Conservation (phyloP, 306 rosid genomes). For the Trifolium repens region DNA sequence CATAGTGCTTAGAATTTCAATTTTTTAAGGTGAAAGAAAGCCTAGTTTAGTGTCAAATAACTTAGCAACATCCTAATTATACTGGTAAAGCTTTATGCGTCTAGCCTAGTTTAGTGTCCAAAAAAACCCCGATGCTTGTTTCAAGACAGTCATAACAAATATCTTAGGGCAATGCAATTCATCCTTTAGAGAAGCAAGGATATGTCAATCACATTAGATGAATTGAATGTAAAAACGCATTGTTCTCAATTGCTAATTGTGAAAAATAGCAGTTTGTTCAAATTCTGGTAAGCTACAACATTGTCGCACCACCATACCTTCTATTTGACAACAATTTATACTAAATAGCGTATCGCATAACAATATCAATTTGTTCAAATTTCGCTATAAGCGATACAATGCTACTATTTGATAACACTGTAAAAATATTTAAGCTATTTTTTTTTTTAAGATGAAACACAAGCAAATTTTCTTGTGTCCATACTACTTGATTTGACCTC, state of each 20-base stretch:
- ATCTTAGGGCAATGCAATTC: neutral
- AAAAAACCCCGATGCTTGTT: too few relatives aligned
- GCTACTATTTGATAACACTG: neutral
- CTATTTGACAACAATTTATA: neutral
- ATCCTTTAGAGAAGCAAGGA: neutral
- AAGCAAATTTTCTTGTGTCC: constrained; percentile 59
- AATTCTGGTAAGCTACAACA: neutral
- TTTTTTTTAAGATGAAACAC: constrained; percentile 50
- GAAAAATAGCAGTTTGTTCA: neutral
- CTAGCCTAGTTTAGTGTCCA: too few relatives aligned
- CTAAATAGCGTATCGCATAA: neutral
- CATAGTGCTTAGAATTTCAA: too few relatives aligned
- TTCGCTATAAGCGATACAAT: neutral
- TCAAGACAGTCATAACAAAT: too few relatives aligned
- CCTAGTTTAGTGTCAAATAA: too few relatives aligned
- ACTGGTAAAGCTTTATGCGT: too few relatives aligned
- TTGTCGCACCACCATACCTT: neutral
- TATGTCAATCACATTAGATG: neutral
- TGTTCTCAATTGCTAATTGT: neutral
- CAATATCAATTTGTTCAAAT: neutral
- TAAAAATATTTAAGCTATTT: constrained; percentile 23
- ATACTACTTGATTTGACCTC: constrained; percentile 58
- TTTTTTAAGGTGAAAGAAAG: too few relatives aligned
- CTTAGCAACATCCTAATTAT: too few relatives aligned
- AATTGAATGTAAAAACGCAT: neutral